A percentile compares a stretch with the other conserved stretches of the same genome.
These are phyloP conservation scores for Penicillium paradoxum DNA, from an alignment of 495 filamentous ascomycete species.

Conservation along the genomic window DNA sequence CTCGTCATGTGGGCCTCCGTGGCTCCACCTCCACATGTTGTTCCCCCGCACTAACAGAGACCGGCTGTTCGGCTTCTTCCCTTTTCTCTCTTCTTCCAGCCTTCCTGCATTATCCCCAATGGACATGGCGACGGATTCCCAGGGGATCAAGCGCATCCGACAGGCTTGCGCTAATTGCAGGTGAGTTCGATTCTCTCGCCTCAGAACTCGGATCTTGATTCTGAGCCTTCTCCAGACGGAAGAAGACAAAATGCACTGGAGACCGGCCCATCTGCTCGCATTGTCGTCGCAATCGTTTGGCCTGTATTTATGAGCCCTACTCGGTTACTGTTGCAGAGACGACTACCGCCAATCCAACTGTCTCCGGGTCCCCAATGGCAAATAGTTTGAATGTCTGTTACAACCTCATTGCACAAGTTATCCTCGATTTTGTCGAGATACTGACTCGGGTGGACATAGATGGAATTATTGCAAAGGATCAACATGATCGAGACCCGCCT, in stretches of 20 bases:
- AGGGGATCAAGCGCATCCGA: conserved; percentile 23
- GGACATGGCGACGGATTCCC: conserved; percentile 7
- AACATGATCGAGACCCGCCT: conserved; percentile 21
- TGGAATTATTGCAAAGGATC: conserved; percentile 17
- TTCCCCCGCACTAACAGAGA: no score
- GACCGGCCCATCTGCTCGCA: conserved; percentile 26
- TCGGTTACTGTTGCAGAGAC: conserved; percentile 7
- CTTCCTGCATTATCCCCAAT: not conserved
- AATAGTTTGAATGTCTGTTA: conserved; percentile 3
- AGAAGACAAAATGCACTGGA: conserved; percentile 31
- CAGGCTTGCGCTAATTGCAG: conserved; percentile 30
- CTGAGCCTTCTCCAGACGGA: conserved; percentile 14
- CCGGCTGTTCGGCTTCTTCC: no score
- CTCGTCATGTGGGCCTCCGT: no score
- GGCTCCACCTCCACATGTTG: no score
- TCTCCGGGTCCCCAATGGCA: not conserved
- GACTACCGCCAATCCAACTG: conserved; percentile 2
- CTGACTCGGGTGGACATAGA: not conserved
- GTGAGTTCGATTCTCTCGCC: conserved; percentile 4
- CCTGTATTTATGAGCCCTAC: conserved; percentile 24
- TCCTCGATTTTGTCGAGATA: no score
- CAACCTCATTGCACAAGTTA: no score
- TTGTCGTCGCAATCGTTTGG: conserved; percentile 18
- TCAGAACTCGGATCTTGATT: not conserved
- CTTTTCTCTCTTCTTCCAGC: not conserved